phyloP scores from a whole-genome alignment of 257 asterid genomes.

The Datura wrightii region DNA sequence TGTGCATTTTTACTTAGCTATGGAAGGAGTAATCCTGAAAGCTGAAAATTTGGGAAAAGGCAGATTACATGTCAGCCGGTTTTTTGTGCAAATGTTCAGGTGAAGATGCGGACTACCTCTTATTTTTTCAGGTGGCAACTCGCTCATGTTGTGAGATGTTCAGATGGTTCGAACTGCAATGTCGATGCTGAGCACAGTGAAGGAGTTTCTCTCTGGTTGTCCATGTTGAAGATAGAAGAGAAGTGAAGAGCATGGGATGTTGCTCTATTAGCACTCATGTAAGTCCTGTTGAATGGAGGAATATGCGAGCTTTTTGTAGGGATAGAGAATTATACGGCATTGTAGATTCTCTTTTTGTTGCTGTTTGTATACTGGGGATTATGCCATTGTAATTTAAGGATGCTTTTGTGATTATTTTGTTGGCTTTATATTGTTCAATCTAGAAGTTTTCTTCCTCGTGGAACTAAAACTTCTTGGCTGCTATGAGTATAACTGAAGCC shows the following conservation, averaged over 20 bases:
- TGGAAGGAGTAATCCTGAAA: neutral
- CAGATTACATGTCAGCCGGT: neutral
- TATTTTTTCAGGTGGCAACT: neutral
- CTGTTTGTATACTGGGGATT: neutral
- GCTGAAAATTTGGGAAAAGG: neutral
- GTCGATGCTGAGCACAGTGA: neutral
- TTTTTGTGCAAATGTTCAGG: neutral
- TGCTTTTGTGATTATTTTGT: neutral
- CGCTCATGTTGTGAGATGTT: neutral
- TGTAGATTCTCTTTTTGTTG: neutral
- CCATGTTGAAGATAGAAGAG: neutral
- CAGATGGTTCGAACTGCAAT: neutral
- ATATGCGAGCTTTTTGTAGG: neutral
- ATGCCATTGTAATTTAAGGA: neutral
- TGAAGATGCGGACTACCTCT: neutral
- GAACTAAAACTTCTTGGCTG: conserved; percentile 4
- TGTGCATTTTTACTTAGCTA: neutral
- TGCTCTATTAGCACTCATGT: neutral
- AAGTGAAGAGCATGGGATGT: neutral
- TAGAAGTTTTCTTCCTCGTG: neutral
- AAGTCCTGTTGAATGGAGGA: neutral
- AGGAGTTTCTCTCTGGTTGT: neutral
- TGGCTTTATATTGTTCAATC: neutral
- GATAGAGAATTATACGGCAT: neutral
- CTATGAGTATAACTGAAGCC: neutral